A percentile compares a stretch with the other conserved stretches of the same genome.
phyloP scores from a whole-genome alignment of 257 asterid genomes.

The Solanum okadae region DNA sequence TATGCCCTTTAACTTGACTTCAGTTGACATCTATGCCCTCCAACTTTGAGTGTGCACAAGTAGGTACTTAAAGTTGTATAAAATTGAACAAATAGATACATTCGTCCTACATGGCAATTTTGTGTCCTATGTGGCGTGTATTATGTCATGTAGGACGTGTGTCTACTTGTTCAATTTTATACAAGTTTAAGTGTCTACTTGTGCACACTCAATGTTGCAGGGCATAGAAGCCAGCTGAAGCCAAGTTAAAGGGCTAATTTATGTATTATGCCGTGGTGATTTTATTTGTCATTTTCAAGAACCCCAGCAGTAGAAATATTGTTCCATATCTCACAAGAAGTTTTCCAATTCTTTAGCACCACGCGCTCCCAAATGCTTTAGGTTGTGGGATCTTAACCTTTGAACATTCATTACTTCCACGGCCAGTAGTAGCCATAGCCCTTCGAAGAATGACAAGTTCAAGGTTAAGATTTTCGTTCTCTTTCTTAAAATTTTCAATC shows the following conservation, averaged over 20 bases:
- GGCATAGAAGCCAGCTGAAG: too few relatives aligned
- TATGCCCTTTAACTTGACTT: neutral
- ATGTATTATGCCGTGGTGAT: neutral
- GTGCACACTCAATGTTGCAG: too few relatives aligned
- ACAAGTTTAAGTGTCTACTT: too few relatives aligned
- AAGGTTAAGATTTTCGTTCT: neutral
- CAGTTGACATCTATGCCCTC: neutral
- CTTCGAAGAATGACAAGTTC: neutral
- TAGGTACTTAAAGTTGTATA: too few relatives aligned
- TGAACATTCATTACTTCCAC: neutral
- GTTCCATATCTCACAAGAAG: neutral
- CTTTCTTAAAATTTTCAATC: neutral
- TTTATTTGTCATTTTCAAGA: neutral
- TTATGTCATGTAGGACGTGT: neutral
- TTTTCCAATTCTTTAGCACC: neutral
- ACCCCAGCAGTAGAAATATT: neutral
- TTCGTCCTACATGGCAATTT: neutral
- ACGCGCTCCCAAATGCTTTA: neutral
- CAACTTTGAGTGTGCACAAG: neutral
- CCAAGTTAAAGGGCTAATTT: neutral
- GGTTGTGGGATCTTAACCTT: neutral
- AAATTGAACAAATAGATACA: neutral
- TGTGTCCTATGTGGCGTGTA: neutral
- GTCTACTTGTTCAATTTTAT: neutral
- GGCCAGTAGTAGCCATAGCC: neutral